Conservation (phyloP, 1,284 basidiomycete species). For the Apiotrichum mycotoxinovorans region DNA sequence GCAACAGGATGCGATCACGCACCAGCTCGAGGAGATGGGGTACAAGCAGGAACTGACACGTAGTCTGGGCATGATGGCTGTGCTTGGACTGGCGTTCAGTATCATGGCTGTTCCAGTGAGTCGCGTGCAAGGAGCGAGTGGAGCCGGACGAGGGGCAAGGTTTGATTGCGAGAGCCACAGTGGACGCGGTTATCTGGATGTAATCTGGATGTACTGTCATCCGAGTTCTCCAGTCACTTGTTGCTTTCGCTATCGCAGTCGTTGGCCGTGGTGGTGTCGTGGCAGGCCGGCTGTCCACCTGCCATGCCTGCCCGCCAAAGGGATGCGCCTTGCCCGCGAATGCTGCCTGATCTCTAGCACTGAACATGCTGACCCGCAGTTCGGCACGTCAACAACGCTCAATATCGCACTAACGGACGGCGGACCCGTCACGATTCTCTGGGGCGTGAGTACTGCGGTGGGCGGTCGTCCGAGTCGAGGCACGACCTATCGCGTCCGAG, state of each 20-base stretch:
- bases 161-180: no score
- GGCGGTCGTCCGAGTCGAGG: background rate
- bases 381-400: constrained; percentile 49
- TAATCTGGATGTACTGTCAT: no score
- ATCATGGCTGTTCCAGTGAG: constrained; percentile 48
- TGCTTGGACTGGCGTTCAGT: constrained; percentile 50
- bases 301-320: no score
- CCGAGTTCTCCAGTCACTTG: no score
- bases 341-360: no score
- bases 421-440: constrained; percentile 50
- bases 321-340: no score
- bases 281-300: no score
- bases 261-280: no score
- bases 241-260: no score
- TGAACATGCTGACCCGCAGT: constrained; percentile 18
- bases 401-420: constrained; percentile 52
- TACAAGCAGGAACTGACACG: constrained; percentile 52
- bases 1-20: constrained; percentile 5
- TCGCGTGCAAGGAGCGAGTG: constrained; percentile 4
- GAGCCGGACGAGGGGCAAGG: no score
- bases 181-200: no score
- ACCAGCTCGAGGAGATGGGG: constrained; percentile 49
- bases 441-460: constrained; percentile 33
- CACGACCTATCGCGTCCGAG: no score
- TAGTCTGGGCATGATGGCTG: constrained; percentile 51